Conservation (phyloP, 148 eudicot species). For the Persicaria maculosa region DNA sequence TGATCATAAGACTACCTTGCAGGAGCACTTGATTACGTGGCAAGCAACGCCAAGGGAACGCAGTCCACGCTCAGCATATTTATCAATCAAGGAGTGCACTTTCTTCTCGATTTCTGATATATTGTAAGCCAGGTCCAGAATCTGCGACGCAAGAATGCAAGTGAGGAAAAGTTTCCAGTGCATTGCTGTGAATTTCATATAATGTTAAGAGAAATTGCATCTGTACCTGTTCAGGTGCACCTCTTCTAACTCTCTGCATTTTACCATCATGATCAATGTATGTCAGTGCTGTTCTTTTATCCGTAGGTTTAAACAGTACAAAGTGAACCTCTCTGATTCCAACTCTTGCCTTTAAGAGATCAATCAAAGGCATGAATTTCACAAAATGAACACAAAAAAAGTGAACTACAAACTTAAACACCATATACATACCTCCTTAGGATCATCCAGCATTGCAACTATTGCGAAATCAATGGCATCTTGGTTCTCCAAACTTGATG, state of each 20-base stretch:
- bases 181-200: neutral
- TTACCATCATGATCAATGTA: conserved; percentile 40
- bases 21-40: neutral
- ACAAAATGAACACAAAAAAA: neutral
- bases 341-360: conserved; percentile 37
- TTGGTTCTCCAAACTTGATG: conserved; percentile 55
- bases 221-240: conserved; percentile 41
- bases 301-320: conserved; percentile 50
- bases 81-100: conserved; percentile 14
- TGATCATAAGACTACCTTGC: neutral
- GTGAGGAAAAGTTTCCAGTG: neutral
- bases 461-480: conserved; percentile 58
- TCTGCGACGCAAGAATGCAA: conserved; percentile 2
- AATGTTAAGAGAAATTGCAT: neutral
- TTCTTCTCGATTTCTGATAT: conserved; percentile 10
- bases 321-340: conserved; percentile 52
- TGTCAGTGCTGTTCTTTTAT: conserved; percentile 52
- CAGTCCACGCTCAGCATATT: conserved; percentile 17
- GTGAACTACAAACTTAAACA: neutral
- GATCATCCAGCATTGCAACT: conserved; percentile 43
- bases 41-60: conserved; percentile 15
- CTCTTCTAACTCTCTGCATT: conserved; percentile 52
- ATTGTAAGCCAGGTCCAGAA: conserved; percentile 9
- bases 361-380: neutral
- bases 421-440: conserved; percentile 44